A percentile compares a stretch with the other conserved stretches of the same genome.
These are phyloP conservation scores for Rhynchosporium graminicola DNA, from an alignment of 2,329 filamentous ascomycete species.

Conservation along the genomic window DNA sequence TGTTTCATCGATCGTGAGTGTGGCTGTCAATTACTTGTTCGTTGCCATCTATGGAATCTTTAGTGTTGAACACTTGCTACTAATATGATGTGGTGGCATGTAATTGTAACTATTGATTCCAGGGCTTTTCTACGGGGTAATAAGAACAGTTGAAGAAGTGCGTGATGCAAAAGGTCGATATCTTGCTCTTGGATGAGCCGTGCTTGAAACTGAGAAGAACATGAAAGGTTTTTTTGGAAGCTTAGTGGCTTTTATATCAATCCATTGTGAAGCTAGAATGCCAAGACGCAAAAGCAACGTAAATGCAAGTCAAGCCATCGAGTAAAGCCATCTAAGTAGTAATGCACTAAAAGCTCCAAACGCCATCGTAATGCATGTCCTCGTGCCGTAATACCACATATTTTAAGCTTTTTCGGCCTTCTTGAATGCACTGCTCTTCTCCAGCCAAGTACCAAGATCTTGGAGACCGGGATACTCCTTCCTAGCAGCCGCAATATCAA, in stretches of 20 bases:
- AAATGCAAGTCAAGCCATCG: background rate
- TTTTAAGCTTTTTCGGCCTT: conserved; percentile 6
- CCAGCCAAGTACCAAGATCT: conserved; percentile 49
- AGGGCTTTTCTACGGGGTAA: too few relatives aligned
- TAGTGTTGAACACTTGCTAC: too few relatives aligned
- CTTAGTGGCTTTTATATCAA: background rate
- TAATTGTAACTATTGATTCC: too few relatives aligned
- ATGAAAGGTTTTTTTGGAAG: background rate
- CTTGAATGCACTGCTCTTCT: conserved; percentile 41
- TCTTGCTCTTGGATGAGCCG: background rate
- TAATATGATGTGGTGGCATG: too few relatives aligned
- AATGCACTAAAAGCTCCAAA: background rate
- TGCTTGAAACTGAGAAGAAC: background rate
- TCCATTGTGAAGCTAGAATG: background rate
- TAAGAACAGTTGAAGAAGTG: too few relatives aligned
- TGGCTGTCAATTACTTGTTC: too few relatives aligned
- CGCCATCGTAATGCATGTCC: conserved; percentile 15
- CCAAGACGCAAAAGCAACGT: conserved; percentile 2
- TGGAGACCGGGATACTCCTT: conserved; percentile 46
- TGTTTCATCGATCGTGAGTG: too few relatives aligned
- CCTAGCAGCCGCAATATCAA: conserved; percentile 44
- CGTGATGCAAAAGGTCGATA: background rate
- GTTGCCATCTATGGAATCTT: too few relatives aligned
- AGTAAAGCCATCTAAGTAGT: background rate
- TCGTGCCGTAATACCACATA: background rate